phyloP scores from a whole-genome alignment of 176 grass and related monocot genomes.

The Juncus inflexus region DNA sequence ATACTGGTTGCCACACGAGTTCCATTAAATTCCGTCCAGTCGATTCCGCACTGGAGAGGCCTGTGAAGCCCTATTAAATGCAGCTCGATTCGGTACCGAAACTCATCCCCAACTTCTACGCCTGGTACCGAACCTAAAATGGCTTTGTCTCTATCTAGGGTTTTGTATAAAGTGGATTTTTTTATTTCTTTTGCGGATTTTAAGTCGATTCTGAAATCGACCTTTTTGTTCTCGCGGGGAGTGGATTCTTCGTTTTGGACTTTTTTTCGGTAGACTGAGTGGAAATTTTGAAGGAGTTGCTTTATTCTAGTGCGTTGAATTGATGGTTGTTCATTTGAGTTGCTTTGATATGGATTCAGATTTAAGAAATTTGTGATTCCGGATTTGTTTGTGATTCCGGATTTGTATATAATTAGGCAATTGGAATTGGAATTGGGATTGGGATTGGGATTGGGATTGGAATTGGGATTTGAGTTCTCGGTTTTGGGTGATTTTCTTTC shows the following conservation, averaged over 20 bases:
- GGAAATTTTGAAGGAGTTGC: constrained; percentile 19
- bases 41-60: constrained; percentile 57
- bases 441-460: neutral
- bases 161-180: constrained; percentile 22
- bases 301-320: neutral
- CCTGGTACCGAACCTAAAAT: constrained; percentile 53
- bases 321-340: constrained; percentile 1
- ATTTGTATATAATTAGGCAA: neutral
- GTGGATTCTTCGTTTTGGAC: constrained; percentile 23
- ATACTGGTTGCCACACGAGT: constrained; percentile 55
- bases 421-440: too few relatives aligned
- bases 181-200: constrained; percentile 38
- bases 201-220: constrained; percentile 42
- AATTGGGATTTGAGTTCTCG: neutral
- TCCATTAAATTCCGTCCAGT: constrained; percentile 28
- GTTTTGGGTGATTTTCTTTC: constrained; percentile 14
- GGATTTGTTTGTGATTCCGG: neutral
- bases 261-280: constrained; percentile 15
- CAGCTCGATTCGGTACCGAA: constrained; percentile 61
- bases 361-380: too few relatives aligned
- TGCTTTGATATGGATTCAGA: neutral
- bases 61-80: constrained; percentile 64
- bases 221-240: neutral
- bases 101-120: constrained; percentile 82
- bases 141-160: constrained; percentile 28